These are phyloP conservation scores for Diaporthe citri DNA, from an alignment of 2,329 filamentous ascomycete species.

Conservation along the genomic window DNA sequence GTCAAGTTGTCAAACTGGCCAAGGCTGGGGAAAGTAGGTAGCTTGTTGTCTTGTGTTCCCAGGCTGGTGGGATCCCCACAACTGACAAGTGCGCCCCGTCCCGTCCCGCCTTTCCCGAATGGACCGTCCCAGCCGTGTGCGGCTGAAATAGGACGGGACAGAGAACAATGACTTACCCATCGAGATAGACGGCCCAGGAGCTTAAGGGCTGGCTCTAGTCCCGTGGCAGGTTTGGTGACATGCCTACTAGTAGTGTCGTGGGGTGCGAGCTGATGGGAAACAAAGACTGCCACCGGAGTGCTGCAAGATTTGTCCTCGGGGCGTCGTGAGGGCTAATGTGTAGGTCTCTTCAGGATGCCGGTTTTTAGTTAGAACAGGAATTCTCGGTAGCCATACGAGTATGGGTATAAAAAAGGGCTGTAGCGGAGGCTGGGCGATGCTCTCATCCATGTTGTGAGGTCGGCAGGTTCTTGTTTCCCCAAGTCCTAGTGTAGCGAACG, in stretches of 20 bases:
- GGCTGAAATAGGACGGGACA: too few species aligned
- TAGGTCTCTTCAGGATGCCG: not conserved
- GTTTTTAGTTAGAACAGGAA: too few species aligned
- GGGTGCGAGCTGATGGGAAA: not conserved
- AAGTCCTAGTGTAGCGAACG: not conserved
- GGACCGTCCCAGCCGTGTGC: not conserved
- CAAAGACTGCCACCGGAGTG: not conserved
- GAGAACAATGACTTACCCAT: not conserved
- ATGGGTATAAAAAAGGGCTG: too few species aligned
- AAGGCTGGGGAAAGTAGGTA: not conserved
- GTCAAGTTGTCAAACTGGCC: too few species aligned
- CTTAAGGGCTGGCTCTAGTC: too few species aligned
- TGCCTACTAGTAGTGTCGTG: too few species aligned
- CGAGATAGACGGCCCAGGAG: too few species aligned
- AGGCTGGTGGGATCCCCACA: not conserved
- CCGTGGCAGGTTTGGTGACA: not conserved
- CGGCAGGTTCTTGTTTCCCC: not conserved
- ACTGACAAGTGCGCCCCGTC: not conserved
- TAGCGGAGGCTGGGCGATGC: too few species aligned
- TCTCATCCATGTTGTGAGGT: not conserved
- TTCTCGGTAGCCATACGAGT: too few species aligned
- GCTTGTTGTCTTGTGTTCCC: not conserved
- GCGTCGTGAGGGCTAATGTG: not conserved
- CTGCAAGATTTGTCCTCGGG: not conserved
- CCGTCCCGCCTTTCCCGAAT: slow-evolving; percentile 7